These are phyloP conservation scores for Fusarium dimerum DNA, from an alignment of 2,329 filamentous ascomycete species.

Conservation along the genomic window DNA sequence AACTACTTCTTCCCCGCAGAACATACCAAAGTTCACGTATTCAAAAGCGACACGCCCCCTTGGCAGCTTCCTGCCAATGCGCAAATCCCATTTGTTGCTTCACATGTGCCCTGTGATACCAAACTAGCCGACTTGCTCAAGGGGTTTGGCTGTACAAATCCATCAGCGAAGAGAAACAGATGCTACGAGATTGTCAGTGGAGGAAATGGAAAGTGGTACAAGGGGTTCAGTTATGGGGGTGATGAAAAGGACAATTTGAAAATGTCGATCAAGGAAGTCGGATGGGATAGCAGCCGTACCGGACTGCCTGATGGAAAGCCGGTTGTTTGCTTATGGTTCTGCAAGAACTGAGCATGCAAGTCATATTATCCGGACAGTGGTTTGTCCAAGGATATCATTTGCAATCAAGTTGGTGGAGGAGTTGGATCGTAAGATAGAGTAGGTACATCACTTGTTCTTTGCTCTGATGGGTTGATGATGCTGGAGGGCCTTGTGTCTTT, in stretches of 20 bases:
- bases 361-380: not conserved
- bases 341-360: slow-evolving; percentile 44
- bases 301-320: slow-evolving; percentile 51
- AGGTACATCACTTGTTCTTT: not conserved
- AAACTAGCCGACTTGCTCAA: slow-evolving; percentile 58
- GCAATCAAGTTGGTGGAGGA: not conserved
- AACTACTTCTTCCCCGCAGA: slow-evolving; percentile 61
- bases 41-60: slow-evolving; percentile 51
- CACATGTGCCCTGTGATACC: slow-evolving; percentile 54
- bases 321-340: slow-evolving; percentile 62
- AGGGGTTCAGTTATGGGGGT: slow-evolving; percentile 52
- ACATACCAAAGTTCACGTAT: slow-evolving; percentile 61
- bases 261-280: slow-evolving; percentile 55
- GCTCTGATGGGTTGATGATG: not conserved
- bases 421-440: not conserved
- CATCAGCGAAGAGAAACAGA: slow-evolving; percentile 52
- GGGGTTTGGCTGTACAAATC: slow-evolving; percentile 58
- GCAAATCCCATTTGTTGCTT: slow-evolving; percentile 48
- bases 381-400: not conserved
- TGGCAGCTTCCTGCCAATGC: slow-evolving; percentile 51
- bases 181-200: slow-evolving; percentile 58
- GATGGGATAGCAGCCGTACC: slow-evolving; percentile 57
- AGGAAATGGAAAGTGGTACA: slow-evolving; percentile 60
- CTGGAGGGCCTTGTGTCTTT: not conserved
- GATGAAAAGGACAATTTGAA: slow-evolving; percentile 49